A percentile compares a stretch with the other conserved stretches of the same genome.
These are phyloP conservation scores for Gossypium turneri DNA, from an alignment of 345 rosid species.

Conservation along the genomic window DNA sequence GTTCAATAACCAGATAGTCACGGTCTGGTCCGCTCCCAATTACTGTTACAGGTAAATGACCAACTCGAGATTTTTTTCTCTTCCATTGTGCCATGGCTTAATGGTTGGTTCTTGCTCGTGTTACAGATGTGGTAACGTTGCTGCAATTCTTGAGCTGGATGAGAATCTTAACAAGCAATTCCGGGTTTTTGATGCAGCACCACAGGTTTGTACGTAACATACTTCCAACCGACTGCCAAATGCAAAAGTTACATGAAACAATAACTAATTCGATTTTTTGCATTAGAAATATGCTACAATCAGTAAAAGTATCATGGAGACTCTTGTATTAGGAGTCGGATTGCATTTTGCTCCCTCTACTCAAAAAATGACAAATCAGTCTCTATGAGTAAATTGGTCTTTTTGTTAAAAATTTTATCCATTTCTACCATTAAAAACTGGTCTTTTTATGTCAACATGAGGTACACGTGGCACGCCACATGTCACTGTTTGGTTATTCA, in stretches of 20 bases:
- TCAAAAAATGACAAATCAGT: no score
- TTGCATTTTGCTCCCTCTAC: no score
- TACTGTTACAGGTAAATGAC: slow-evolving; percentile 82
- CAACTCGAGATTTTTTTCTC: neutral
- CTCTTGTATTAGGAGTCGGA: no score
- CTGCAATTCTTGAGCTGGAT: slow-evolving; percentile 84
- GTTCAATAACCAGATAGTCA: slow-evolving; percentile 89
- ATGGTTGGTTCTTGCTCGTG: slow-evolving; percentile 17
- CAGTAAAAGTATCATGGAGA: no score
- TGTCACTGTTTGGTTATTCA: no score
- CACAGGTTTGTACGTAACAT: slow-evolving; percentile 50
- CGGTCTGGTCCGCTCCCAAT: slow-evolving; percentile 99
- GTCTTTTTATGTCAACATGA: no score
- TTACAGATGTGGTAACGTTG: slow-evolving; percentile 92
- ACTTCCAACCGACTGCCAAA: neutral
- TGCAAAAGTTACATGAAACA: neutral
- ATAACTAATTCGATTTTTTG: neutral
- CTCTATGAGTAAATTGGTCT: no score
- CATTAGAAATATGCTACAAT: neutral
- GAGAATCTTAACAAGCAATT: slow-evolving; percentile 79
- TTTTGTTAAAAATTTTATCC: no score
- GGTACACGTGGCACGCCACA: no score
- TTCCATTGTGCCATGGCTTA: slow-evolving; percentile 5
- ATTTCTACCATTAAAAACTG: no score
- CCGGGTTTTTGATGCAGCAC: slow-evolving; percentile 94